phyloP scores from a whole-genome alignment of 495 filamentous ascomycete genomes.

The Talaromyces liani region DNA sequence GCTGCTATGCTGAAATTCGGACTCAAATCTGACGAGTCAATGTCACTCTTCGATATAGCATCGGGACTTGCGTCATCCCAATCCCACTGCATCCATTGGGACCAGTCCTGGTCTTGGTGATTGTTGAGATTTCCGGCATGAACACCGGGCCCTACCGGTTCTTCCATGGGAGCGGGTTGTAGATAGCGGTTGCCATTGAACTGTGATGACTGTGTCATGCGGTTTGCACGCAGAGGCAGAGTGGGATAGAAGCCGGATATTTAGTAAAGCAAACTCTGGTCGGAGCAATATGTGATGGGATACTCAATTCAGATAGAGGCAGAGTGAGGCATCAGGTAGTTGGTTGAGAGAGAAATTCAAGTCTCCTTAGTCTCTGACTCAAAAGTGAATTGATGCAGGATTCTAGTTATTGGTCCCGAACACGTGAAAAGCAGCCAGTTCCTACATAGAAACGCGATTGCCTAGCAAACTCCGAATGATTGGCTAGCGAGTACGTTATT shows the following conservation, averaged over 20 bases:
- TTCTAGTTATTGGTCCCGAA: background rate
- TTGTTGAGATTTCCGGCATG: background rate
- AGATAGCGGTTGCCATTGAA: conserved; percentile 2
- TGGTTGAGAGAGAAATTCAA: background rate
- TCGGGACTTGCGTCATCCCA: conserved; percentile 26
- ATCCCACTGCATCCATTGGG: conserved; percentile 47
- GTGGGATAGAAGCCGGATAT: background rate
- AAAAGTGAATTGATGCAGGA: background rate
- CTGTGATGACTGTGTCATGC: background rate
- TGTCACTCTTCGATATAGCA: conserved; percentile 16
- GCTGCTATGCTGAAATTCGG: conserved; percentile 27
- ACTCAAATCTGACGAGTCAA: conserved; percentile 26
- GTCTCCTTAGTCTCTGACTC: background rate
- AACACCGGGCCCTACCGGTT: background rate
- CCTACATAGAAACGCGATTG: background rate
- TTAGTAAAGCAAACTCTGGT: background rate
- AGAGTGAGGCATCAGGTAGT: background rate
- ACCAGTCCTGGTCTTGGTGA: conserved; percentile 32
- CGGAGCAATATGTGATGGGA: background rate
- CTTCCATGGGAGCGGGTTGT: conserved; percentile 1
- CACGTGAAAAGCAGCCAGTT: background rate
- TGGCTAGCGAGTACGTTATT: background rate
- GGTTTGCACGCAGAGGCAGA: background rate
- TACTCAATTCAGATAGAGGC: background rate
- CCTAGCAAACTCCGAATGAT: background rate